Evolutionary conservation across 495 filamentous ascomycete genomes (phyloP), one percentile per base, ranked within the genome.

Genomic region (Penicillium robsamsonii): DNA sequence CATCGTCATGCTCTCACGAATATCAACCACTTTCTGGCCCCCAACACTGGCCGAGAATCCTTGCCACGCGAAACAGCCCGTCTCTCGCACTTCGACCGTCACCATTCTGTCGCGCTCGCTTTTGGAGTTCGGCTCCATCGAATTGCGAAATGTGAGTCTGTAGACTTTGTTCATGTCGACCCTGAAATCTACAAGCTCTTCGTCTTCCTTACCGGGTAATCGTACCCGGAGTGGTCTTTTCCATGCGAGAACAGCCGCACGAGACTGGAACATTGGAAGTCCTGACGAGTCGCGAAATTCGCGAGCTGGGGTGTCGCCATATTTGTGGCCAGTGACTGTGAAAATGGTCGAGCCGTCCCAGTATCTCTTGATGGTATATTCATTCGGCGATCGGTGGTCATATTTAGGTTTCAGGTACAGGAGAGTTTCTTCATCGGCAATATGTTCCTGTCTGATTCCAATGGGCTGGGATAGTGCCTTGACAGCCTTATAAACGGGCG

Each of bases 241-340:
- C 44, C 52, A 53, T 4, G 45, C 45, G 5, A 53, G 29, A 30
- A 43, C 38, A 1, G 41, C 17, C 7, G 38, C 27, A 2, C 50
- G 38, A 8, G 27, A 35, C 33, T 64, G 55, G 43, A 67, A 67
- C 49, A 67, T 50, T 5, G 64, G 64, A 0, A 67, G 50, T 0
- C 64, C 64, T 4, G 64, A 61, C 6, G 55, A 22, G 15, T 67
- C 58, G 9, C 64, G 64, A 50, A 64, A 61, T 27, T 67, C 64
- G 5, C 64, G 58, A 2, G 46, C 53, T 5, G 33, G 20, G 20
- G 33, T 49, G 2, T 48, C 22, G 25, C 49, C 45, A n/a, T 67
- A 64, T 42, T 60, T 58, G 13, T 43, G 55, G 1, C 61, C 64
- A 24, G 58, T 67, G 15, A 57, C 58, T 10, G 64, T 61, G 30